These are phyloP conservation scores for Ilex asprella DNA, from an alignment of 257 asterid genomes.

Conservation along the genomic window DNA sequence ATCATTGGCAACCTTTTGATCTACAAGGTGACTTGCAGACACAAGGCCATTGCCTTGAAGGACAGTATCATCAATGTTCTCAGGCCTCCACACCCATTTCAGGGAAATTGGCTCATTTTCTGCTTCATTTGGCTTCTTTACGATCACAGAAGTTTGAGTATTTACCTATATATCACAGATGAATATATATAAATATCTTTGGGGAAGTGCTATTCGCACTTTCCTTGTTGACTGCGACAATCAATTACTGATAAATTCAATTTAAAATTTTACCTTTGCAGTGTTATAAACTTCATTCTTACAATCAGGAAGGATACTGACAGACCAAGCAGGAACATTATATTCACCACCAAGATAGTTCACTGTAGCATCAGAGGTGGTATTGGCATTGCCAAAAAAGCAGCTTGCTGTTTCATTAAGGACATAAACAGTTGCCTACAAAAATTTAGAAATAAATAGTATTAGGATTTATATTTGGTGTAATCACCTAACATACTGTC, in stretches of 20 bases:
- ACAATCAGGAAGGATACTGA: conserved; percentile 68
- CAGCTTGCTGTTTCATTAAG: conserved; percentile 38
- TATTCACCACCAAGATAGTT: conserved; percentile 26
- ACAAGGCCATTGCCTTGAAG: conserved; percentile 29
- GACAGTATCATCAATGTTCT: conserved; percentile 22
- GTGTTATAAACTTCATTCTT: conserved; percentile 63
- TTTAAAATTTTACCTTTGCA: conserved; percentile 35
- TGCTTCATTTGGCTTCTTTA: conserved; percentile 25
- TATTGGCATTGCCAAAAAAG: conserved; percentile 44
- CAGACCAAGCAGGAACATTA: conserved; percentile 80
- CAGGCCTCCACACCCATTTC: conserved; percentile 55
- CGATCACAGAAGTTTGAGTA: conserved; percentile 52
- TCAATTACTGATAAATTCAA: background rate
- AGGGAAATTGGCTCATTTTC: conserved; percentile 31
- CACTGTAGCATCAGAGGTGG: conserved; percentile 37
- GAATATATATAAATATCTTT: background rate
- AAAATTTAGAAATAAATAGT: background rate
- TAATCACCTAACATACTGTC: background rate
- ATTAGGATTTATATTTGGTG: background rate
- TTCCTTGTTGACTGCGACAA: too few relatives aligned
- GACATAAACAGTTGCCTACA: conserved; percentile 37
- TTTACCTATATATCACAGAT: conserved; percentile 26
- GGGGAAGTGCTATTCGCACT: too few relatives aligned
- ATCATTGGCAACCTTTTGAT: conserved; percentile 43
- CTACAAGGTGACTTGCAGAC: conserved; percentile 27